Conservation (phyloP, 2,329 filamentous ascomycete genomes). For the Thielaviopsis cerberus region DNA sequence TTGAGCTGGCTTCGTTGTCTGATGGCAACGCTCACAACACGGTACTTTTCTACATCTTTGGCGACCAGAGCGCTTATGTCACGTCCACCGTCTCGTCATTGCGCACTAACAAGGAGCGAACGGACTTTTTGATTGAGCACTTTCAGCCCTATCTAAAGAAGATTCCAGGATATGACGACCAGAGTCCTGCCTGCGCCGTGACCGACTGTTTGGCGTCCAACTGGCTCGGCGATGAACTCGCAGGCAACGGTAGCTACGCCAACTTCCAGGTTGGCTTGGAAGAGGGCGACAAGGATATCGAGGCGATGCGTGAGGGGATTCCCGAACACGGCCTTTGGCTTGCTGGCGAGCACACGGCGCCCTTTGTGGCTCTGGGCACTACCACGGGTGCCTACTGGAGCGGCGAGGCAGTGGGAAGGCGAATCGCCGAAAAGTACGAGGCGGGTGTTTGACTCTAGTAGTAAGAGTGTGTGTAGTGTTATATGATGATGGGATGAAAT, state of each 20-base stretch:
- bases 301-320: slow-evolving; percentile 41
- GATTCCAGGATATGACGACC: slow-evolving; percentile 46
- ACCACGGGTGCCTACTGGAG: slow-evolving; percentile 85
- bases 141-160: slow-evolving; percentile 62
- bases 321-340: slow-evolving; percentile 60
- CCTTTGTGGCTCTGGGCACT: slow-evolving; percentile 75
- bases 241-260: slow-evolving; percentile 64
- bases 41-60: slow-evolving; percentile 66
- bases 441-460: not conserved
- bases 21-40: slow-evolving; percentile 49
- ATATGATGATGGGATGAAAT: not conserved
- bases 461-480: not conserved
- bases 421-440: slow-evolving; percentile 39
- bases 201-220: slow-evolving; percentile 47
- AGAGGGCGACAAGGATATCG: slow-evolving; percentile 53
- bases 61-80: slow-evolving; percentile 38
- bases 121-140: slow-evolving; percentile 41
- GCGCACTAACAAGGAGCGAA: slow-evolving; percentile 27
- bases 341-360: slow-evolving; percentile 77
- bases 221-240: slow-evolving; percentile 63
- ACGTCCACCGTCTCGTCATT: slow-evolving; percentile 27
- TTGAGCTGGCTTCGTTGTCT: slow-evolving; percentile 56
- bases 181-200: slow-evolving; percentile 40
- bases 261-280: slow-evolving; percentile 67
- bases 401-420: slow-evolving; percentile 56